Evolutionary conservation across 2,329 filamentous ascomycete species (phyloP), one percentile per base, ranked within the genome.

Genomic region (Talaromyces sp.): DNA sequence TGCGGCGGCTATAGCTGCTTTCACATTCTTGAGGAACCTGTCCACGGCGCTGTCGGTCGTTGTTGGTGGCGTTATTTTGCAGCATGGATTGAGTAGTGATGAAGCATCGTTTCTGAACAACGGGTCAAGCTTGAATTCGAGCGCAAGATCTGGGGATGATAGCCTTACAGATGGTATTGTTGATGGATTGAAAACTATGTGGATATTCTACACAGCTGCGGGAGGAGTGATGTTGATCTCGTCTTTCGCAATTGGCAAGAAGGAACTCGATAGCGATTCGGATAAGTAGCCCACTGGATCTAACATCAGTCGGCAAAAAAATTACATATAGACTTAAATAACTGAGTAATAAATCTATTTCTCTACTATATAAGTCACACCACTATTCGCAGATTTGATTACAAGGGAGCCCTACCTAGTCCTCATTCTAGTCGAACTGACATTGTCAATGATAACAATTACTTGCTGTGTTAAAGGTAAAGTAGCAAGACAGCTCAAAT

Each of bases 1-100:
- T 19, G 85, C 84, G 1, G 82, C 84, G 0, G 86, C 84, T 7
- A 86, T 85, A 0, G 82, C 83, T 0, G 84, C 83, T 1, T 85
- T 85, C 68, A 77, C 79, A 2, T 87, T 87, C 69, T 72, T 83
- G 33, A 81, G 85, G 8, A 82, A 83, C 68, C 74, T 87, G 31
- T 78, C 81, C 3, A 84, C 82, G 0, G 77, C 82, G 50, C 76
- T 87, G 33, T 84, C 83, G 0, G 78, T 86, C 48, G 84, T 86
- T 13, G 73, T 86, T 43, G 84, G 84, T 63, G 82, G 76, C 14
- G 79, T 81, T 19, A 73, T 81, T 22, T 79, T 81, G 66, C 77
- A 79, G 60, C 79, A 81, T 63, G 65, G 70, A 37, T 70, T 74
- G 68, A 52, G 45, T 41, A 54, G 19, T 14, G 60, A 54, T 39